Percentiles rank a stretch among this genome's conserved stretches.
phyloP scores from a whole-genome alignment of 495 filamentous ascomycete genomes.

The Aspergillus sclerotiicarbonarius region DNA sequence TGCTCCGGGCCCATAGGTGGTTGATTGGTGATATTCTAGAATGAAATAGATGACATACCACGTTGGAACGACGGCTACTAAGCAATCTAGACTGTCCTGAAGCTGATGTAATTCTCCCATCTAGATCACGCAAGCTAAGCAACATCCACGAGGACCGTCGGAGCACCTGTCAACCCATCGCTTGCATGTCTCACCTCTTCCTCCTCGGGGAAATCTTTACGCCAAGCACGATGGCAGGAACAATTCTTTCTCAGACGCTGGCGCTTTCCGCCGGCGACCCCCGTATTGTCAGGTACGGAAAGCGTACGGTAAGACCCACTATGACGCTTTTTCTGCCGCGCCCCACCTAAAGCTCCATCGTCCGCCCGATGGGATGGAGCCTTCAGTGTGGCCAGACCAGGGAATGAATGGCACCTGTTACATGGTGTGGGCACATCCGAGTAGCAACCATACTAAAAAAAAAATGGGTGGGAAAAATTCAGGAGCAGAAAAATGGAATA shows the following conservation, averaged over 20 bases:
- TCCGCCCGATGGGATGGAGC: slow-evolving; percentile 16
- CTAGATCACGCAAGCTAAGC: background rate
- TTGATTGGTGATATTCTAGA: background rate
- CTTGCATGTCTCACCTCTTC: background rate
- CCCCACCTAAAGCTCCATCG: slow-evolving; percentile 15
- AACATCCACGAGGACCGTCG: background rate
- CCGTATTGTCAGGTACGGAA: slow-evolving; percentile 22
- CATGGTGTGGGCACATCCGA: slow-evolving; percentile 20
- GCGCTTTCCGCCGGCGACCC: slow-evolving; percentile 9
- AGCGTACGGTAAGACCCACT: slow-evolving; percentile 18
- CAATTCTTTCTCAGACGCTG: background rate
- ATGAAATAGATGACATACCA: background rate
- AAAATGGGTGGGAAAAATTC: slow-evolving; percentile 12
- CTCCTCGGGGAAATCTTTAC: slow-evolving; percentile 4
- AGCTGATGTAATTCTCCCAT: background rate
- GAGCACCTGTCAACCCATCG: background rate
- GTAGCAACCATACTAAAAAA: slow-evolving; percentile 13
- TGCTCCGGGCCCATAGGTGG: background rate
- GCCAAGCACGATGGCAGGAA: background rate
- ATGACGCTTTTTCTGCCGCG: slow-evolving; percentile 20
- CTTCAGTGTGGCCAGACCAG: slow-evolving; percentile 27
- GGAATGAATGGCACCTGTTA: slow-evolving; percentile 26
- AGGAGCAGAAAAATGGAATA: slow-evolving; percentile 12
- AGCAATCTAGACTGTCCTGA: no score
- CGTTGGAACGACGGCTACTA: background rate